phyloP scores from a whole-genome alignment of 2,329 filamentous ascomycete genomes.

The Fusarium circinatum region DNA sequence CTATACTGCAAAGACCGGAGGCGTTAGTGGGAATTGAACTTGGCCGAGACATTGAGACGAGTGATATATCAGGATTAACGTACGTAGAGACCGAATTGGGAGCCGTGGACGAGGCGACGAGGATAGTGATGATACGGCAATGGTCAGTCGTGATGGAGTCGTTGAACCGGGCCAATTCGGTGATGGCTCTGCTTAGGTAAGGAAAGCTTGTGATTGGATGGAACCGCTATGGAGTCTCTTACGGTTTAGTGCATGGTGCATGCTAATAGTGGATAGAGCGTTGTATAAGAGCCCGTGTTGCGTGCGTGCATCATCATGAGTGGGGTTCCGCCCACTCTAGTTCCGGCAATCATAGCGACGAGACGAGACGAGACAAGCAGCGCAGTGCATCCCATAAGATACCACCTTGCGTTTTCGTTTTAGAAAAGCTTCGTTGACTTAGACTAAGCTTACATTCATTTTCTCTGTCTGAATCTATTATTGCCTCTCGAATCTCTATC shows the following conservation, averaged over 20 bases:
- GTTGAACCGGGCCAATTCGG: conserved; percentile 37
- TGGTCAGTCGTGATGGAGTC: conserved; percentile 30
- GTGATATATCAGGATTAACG: conserved; percentile 9
- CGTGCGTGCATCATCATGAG: conserved; percentile 25
- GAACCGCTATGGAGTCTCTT: accelerated
- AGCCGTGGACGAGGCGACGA: conserved; percentile 26
- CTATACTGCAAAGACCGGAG: conserved; percentile 8
- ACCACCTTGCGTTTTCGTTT: conserved; percentile 37
- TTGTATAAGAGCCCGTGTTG: neutral
- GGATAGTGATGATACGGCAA: conserved; percentile 27
- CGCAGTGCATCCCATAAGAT: conserved; percentile 17
- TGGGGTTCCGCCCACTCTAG: conserved; percentile 23
- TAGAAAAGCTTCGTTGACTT: conserved; percentile 11
- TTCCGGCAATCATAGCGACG: conserved; percentile 5
- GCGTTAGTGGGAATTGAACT: neutral
- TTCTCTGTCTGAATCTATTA: neutral
- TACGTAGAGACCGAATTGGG: conserved; percentile 38
- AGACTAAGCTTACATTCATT: conserved; percentile 10
- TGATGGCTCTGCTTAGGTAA: conserved; percentile 41
- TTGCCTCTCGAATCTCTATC: neutral
- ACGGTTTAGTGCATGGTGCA: neutral
- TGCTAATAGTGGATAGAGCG: neutral
- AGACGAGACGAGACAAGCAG: conserved; percentile 6
- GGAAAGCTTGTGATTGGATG: conserved; percentile 28
- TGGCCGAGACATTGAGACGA: accelerated